Conservation (phyloP, 441 rosid genomes). For the Populus hybrid region DNA sequence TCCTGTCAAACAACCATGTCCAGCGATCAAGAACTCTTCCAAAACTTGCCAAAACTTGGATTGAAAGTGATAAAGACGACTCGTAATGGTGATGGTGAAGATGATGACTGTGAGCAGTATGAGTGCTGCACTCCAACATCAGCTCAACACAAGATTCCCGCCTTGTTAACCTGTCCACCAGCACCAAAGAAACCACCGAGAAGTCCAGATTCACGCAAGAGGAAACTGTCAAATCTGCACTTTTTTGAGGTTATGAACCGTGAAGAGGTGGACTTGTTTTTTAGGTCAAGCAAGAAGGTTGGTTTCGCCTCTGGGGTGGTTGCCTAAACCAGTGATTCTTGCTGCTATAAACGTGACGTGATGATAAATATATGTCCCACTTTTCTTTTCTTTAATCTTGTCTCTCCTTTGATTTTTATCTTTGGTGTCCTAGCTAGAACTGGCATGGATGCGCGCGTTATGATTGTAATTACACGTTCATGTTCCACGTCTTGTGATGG, state of each 20-base stretch:
- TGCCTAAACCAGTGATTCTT: neutral
- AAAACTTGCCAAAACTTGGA: neutral
- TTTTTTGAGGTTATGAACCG: constrained; percentile 1
- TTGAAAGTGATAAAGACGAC: neutral
- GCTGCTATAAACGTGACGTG: neutral
- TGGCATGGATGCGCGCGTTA: neutral
- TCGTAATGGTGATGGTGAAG: neutral
- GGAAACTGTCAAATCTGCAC: neutral
- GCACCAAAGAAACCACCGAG: constrained; percentile 2
- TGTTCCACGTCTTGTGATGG: neutral
- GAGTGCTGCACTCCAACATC: constrained; percentile 1
- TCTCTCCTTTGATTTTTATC: neutral
- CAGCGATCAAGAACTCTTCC: neutral
- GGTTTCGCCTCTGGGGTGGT: neutral
- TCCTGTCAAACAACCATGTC: neutral
- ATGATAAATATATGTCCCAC: neutral
- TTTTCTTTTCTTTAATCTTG: neutral
- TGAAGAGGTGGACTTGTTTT: constrained; percentile 3
- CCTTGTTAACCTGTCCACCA: constrained; percentile 5
- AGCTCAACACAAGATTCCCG: neutral
- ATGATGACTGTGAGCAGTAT: neutral
- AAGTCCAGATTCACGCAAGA: neutral
- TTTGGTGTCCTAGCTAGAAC: neutral
- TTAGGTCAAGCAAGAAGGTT: neutral
- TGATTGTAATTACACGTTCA: neutral